Evolutionary conservation across 2,329 filamentous ascomycete species (phyloP), one percentile per base, ranked within the genome.

Genomic region (Colletotrichum sp.): DNA sequence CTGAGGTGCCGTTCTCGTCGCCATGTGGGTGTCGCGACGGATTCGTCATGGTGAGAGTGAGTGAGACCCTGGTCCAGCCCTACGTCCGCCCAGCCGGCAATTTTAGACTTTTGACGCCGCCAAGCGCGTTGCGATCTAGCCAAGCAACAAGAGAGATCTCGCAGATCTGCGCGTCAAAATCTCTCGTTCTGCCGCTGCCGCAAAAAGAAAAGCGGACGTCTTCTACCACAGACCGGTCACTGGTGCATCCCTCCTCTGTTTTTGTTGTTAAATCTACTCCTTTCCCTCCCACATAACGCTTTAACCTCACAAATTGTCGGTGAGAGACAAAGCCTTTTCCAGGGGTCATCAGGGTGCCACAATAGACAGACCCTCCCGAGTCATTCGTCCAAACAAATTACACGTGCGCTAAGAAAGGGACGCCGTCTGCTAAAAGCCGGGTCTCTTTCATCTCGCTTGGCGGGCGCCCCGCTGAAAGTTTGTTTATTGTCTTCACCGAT

Each of bases 371-470:
- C 15, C 28, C 8, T 49, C 36, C 12, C 73, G 69, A 76, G 63
- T 76, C 69, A 76, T 75, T 75, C 32, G 72, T 75, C 72, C 39
- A 72, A 55, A 30, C 10, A 44, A 63, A 36, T 34, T 39, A 26
- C 39, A 49, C 39, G 5, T 44, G 39, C 68, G 15, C 60, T 62
- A 66, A 62, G 57, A 49, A 62, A 3, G 26, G 12, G 2, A 36
- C 28, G 63, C 39, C 63, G 63, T 55, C 73, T 34, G 21, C n/a
- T 28, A 5, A n/a, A 18, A 36, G 69, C 32, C 16, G 34, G 44
- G 36, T 30, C 52, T 60, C 36, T 34, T 68, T 75, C 63, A 75
- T 75, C 57, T 75, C 73, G 69, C 73, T 76, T 72, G 63, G 72
- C 39, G 18, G 39, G 6, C 8, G 52, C 36, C 24, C 55, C 60